Conservation (phyloP, 202 grass and related monocot genomes). For the Schoenoplectus triqueter region DNA sequence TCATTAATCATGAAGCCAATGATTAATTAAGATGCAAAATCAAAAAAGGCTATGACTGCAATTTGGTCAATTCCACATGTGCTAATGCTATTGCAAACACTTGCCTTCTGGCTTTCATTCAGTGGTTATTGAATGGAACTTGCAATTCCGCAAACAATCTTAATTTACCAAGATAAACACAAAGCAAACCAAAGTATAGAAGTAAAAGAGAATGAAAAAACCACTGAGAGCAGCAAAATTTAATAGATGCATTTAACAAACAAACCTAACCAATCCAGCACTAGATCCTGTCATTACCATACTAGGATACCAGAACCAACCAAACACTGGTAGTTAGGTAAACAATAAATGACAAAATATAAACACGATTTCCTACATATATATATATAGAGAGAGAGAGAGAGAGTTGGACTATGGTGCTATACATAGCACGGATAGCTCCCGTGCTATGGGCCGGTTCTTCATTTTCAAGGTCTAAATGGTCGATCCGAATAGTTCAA, state of each 20-base stretch:
- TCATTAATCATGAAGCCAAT: not conserved
- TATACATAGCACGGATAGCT: too few relatives aligned
- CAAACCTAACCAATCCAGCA: not conserved
- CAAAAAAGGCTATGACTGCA: conserved; percentile 27
- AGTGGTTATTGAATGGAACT: conserved; percentile 1
- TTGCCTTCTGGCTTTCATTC: not conserved
- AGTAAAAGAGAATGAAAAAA: not conserved
- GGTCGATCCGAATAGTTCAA: too few relatives aligned
- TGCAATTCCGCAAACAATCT: conserved; percentile 2
- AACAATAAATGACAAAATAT: not conserved
- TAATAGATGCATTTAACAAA: not conserved
- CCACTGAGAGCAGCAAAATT: not conserved
- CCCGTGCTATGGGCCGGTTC: too few relatives aligned
- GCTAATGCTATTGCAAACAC: conserved; percentile 14
- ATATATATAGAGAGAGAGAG: too few relatives aligned
- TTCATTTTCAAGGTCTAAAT: too few relatives aligned
- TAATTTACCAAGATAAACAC: conserved; percentile 13
- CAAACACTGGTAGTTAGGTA: not conserved
- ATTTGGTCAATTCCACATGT: not conserved
- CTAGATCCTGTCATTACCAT: not conserved
- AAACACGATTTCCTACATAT: too few relatives aligned
- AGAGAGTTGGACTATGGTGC: too few relatives aligned
- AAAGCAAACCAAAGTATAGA: not conserved
- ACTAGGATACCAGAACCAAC: not conserved
- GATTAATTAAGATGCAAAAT: not conserved